Conservation (phyloP, 768 basidiomycete species). For the Rossbeevera mucosa region DNA sequence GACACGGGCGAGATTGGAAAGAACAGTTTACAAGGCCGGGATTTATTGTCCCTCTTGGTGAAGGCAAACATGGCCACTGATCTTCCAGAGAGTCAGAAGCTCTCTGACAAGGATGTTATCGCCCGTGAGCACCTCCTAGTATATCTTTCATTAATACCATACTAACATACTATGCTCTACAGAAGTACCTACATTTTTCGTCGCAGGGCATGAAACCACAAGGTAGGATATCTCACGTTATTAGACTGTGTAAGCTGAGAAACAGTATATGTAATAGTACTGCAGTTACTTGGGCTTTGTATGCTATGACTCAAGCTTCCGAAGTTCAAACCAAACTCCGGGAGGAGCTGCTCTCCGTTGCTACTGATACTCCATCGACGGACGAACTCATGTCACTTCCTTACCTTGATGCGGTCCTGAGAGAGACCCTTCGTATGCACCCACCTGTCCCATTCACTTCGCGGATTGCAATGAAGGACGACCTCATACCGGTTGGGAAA, state of each 20-base stretch:
- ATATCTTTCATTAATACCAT: not conserved
- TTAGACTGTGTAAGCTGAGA: not conserved
- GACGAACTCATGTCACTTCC: slow-evolving; percentile 62
- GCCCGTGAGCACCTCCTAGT: slow-evolving; percentile 37
- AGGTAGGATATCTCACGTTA: slow-evolving; percentile 29
- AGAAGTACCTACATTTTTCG: slow-evolving; percentile 61
- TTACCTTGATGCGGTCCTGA: slow-evolving; percentile 61
- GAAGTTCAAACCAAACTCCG: slow-evolving; percentile 53
- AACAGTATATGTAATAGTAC: slow-evolving; percentile 18
- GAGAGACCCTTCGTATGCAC: slow-evolving; percentile 56
- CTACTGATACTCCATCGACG: slow-evolving; percentile 60
- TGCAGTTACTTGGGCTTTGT: slow-evolving; percentile 55
- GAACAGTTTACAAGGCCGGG: slow-evolving; percentile 36
- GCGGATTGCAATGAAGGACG: slow-evolving; percentile 47
- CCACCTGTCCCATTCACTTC: slow-evolving; percentile 43
- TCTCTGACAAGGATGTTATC: slow-evolving; percentile 62
- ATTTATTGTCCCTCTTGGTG: slow-evolving; percentile 39
- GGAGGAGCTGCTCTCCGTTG: slow-evolving; percentile 48
- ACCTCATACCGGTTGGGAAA: slow-evolving; percentile 44
- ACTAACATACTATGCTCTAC: not conserved
- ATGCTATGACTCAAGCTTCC: slow-evolving; percentile 45
- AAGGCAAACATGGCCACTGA: slow-evolving; percentile 61
- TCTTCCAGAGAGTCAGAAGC: slow-evolving; percentile 46
- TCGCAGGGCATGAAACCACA: slow-evolving; percentile 59
- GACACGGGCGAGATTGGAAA: slow-evolving; percentile 32